Evolutionary conservation across 164 flowering plant species (phyloP), one percentile per base, ranked within the genome.

Genomic region (Akebia trifoliata): DNA sequence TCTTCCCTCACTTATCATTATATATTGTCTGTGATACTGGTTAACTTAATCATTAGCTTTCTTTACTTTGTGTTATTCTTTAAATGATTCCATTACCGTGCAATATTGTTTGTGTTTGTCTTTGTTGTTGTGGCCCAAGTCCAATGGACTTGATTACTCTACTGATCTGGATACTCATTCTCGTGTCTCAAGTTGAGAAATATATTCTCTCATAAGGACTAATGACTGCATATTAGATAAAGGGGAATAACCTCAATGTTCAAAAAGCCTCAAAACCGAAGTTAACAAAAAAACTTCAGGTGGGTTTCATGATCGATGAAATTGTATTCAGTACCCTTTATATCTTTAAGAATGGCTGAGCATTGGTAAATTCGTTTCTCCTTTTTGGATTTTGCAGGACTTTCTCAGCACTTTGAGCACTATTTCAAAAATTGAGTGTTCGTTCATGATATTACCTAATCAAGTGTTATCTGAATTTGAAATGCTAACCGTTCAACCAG

Each of bases 1-100:
- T 63, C 29, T 56, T 39, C 18, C 49, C 11, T 21, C 29, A 57
- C 59, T 22, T 59, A 37, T 6, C 38, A 9, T 38, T 49, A 8
- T 29, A 25, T 51, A 11, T 14, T 40, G 18, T 34, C 10, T 58
- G 17, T 45, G 6, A 32, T 35, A 21, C 39, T 47, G 31, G 25
- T 47, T 34, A 10, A 35, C 26, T 24, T 46, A 4, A 8, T 26
- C 7, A 39, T 35, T n/a, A 34, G 2, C 31, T 25, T 15, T 22
- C 8, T 15, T 42, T 8, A 5, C 7, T 6, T 26, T 31, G n/a
- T 9, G 8, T 36, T 6, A 4, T 36, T 48, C 12, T 17, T 18
- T 12, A 26, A 30, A 29, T 39, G 38, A 44, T 45, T 28, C 26
- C 14, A 17, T 14, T 17, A 14, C 22, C 44, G 12, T 22, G 2